Percentiles rank a stretch among this genome's conserved stretches.
Evolutionary conservation across 2,329 filamentous ascomycete species (phyloP).

Genomic region (Onygenales sp.): DNA sequence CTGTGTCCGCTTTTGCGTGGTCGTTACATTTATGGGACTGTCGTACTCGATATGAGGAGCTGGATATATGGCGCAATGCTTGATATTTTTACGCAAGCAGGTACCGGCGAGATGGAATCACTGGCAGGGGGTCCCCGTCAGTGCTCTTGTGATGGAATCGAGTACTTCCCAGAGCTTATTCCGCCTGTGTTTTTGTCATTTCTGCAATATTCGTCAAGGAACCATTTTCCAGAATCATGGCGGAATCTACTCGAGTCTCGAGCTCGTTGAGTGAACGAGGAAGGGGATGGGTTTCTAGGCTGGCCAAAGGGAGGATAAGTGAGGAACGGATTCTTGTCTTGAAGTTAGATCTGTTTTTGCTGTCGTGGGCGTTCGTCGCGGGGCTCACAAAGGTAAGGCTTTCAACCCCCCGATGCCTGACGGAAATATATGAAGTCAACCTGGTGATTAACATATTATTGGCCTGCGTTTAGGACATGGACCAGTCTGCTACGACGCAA

Average conservation of each 20-base stretch:
- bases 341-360: not conserved
- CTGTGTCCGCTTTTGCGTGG: too few relatives aligned
- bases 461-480: not conserved
- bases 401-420: not conserved
- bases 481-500: conserved; percentile 12
- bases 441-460: not conserved
- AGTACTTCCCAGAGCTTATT: too few relatives aligned
- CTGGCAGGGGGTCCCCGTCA: too few relatives aligned
- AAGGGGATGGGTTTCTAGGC: not conserved
- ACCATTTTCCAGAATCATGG: not conserved
- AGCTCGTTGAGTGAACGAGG: not conserved
- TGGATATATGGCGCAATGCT: too few relatives aligned
- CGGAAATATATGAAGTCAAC: not conserved
- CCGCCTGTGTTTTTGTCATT: too few relatives aligned
- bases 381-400: not conserved
- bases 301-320: not conserved
- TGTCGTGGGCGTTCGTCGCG: not conserved
- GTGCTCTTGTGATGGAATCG: too few relatives aligned
- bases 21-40: too few relatives aligned
- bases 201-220: not conserved
- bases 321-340: not conserved
- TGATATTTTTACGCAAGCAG: too few relatives aligned
- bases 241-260: not conserved
- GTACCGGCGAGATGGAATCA: too few relatives aligned
- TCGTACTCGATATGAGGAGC: too few relatives aligned